Conservation (phyloP, 192 early-diverging fungal species). For the Phlyctochytrium planicorne region DNA sequence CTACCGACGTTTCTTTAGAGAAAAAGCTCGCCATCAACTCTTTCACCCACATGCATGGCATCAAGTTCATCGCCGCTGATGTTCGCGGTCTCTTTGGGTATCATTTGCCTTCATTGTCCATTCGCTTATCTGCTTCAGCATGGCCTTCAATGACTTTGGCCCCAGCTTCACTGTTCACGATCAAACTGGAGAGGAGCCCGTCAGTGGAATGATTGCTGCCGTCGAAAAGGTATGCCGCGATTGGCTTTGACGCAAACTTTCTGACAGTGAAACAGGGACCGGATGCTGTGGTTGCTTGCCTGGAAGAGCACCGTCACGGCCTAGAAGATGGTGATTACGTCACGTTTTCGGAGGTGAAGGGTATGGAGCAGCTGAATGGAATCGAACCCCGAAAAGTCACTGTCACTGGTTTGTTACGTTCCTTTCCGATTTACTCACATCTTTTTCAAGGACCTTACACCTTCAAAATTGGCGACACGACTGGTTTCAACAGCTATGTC, state of each 20-base stretch:
- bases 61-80: slow-evolving; percentile 88
- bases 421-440: not conserved
- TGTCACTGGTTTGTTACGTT: slow-evolving; percentile 36
- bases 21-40: slow-evolving; percentile 85
- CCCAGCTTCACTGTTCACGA: slow-evolving; percentile 81
- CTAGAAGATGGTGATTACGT: slow-evolving; percentile 97
- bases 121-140: slow-evolving; percentile 32
- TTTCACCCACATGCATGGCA: slow-evolving; percentile 56
- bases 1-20: slow-evolving; percentile 75
- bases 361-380: slow-evolving; percentile 88
- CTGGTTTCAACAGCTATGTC: slow-evolving; percentile 67
- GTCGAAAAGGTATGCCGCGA: slow-evolving; percentile 49
- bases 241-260: not conserved
- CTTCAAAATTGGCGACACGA: slow-evolving; percentile 94
- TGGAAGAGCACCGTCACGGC: slow-evolving; percentile 96
- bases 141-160: slow-evolving; percentile 96
- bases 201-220: slow-evolving; percentile 89
- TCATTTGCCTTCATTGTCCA: slow-evolving; percentile 15
- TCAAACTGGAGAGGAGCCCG: slow-evolving; percentile 87
- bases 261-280: slow-evolving; percentile 34
- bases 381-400: slow-evolving; percentile 76
- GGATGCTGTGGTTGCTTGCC: slow-evolving; percentile 88
- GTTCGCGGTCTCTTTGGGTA: slow-evolving; percentile 89
- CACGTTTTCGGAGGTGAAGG: slow-evolving; percentile 89
- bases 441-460: slow-evolving; percentile 78